These are phyloP conservation scores for Eucalyptus tenuipes DNA, from an alignment of 345 rosid genomes.

Conservation along the genomic window DNA sequence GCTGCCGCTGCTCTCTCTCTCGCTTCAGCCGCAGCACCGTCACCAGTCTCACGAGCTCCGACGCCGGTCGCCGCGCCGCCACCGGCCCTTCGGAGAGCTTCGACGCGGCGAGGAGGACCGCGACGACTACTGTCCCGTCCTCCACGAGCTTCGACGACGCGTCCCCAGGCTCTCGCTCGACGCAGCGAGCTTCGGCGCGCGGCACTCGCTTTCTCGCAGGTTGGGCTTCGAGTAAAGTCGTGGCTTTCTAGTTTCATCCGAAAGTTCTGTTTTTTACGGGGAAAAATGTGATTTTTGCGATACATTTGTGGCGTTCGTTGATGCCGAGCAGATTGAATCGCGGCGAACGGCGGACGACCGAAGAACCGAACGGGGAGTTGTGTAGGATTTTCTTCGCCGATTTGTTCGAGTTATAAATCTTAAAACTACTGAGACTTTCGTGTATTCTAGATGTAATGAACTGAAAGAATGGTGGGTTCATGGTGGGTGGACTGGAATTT, in stretches of 20 bases:
- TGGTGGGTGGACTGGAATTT: not conserved
- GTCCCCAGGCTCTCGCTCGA: not conserved
- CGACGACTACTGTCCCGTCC: not conserved
- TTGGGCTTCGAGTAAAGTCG: not conserved
- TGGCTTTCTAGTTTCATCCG: not conserved
- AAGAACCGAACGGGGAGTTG: not conserved
- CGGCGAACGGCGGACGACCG: not conserved
- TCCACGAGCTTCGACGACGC: not conserved
- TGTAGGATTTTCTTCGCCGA: not conserved
- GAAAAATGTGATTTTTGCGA: not conserved
- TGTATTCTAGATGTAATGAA: not conserved
- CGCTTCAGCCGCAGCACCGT: not conserved
- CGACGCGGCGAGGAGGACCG: not conserved
- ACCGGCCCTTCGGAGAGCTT: not conserved
- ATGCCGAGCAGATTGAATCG: not conserved
- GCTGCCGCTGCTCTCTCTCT: not conserved
- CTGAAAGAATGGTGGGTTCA: not conserved
- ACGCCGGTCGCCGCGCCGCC: not conserved
- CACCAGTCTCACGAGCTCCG: not conserved
- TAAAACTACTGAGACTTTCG: not conserved
- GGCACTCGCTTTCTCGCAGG: not conserved
- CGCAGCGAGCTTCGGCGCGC: not conserved
- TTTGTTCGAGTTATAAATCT: not conserved
- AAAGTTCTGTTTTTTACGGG: not conserved
- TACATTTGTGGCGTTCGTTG: not conserved